Percentiles rank a stretch among this genome's conserved stretches.
phyloP scores from a whole-genome alignment of 371 early-diverging fungal genomes.

The Apophysomyces variabilis region DNA sequence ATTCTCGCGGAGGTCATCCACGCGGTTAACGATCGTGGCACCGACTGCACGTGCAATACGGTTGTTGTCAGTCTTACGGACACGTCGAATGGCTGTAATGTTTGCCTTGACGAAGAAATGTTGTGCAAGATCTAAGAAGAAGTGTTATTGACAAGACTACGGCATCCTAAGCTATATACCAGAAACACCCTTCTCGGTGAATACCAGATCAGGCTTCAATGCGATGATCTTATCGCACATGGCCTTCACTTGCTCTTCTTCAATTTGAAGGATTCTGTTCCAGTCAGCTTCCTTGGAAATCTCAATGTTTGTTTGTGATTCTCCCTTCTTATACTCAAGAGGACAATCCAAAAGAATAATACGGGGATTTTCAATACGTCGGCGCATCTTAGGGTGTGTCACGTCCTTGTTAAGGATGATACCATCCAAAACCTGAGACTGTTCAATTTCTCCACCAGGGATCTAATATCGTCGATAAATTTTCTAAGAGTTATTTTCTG shows the following conservation, averaged over 20 bases:
- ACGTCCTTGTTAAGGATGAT: conserved; percentile 99
- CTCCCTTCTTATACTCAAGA: conserved; percentile 99
- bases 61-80: conserved; percentile 99
- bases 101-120: conserved; percentile 97
- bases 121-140: conserved; percentile 87
- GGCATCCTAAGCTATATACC: conserved; percentile 51
- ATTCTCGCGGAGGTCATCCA: conserved; percentile 95
- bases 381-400: conserved; percentile 99
- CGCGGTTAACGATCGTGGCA: conserved; percentile 96
- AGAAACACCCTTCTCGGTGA: conserved; percentile 99
- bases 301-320: conserved; percentile 99
- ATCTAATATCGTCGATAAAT: conserved; percentile 62
- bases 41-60: conserved; percentile 99
- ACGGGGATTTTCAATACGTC: conserved; percentile 98
- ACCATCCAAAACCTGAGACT: conserved; percentile 97
- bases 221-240: conserved; percentile 96
- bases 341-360: conserved; percentile 99
- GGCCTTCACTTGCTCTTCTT: conserved; percentile 98
- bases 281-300: conserved; percentile 97
- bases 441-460: conserved; percentile 97
- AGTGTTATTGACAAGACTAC: neutral
- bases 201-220: conserved; percentile 98
- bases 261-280: conserved; percentile 96
- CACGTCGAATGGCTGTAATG: conserved; percentile 98
- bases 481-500: neutral